Evolutionary conservation across 495 filamentous ascomycete genomes (phyloP).

Genomic region (Clohesyomyces aquaticus): DNA sequence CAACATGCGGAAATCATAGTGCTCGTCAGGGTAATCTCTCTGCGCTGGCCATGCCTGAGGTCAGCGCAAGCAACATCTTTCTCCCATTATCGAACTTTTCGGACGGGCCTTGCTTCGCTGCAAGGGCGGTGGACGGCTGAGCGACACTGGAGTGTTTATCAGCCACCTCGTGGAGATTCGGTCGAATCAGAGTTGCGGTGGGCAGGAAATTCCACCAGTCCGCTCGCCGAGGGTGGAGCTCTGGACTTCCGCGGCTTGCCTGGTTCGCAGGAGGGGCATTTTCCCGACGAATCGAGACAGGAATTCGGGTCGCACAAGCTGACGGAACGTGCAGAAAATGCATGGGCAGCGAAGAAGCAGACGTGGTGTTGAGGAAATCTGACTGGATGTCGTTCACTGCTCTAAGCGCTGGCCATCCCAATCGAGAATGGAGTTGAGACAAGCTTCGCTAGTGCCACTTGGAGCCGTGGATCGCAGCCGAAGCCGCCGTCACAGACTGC

Average conservation of each 20-base stretch:
- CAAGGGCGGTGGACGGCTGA: neutral
- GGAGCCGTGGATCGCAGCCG: constrained; percentile 12
- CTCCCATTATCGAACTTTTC: too few relatives aligned
- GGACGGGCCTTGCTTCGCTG: neutral
- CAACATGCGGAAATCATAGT: neutral
- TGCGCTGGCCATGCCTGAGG: constrained; percentile 7
- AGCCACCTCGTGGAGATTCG: constrained; percentile 22
- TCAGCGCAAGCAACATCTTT: neutral
- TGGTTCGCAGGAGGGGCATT: constrained; percentile 27
- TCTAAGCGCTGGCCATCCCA: constrained; percentile 31
- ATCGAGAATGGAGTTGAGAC: constrained; percentile 4
- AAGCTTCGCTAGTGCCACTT: constrained; percentile 27
- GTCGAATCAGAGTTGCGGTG: constrained; percentile 8
- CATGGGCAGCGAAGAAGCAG: constrained; percentile 21
- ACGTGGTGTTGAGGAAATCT: constrained; percentile 25
- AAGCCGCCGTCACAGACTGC: constrained; percentile 4
- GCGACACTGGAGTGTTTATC: neutral
- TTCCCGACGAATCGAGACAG: constrained; percentile 19
- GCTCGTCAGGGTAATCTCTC: neutral
- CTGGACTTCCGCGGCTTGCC: neutral
- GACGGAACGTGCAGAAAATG: constrained; percentile 24
- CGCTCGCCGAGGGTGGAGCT: neutral
- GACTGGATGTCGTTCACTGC: constrained; percentile 17
- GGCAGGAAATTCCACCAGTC: constrained; percentile 11
- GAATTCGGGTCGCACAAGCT: constrained; percentile 12